Evolutionary conservation across 2,329 filamentous ascomycete genomes (phyloP).

Genomic region (Torrubiella hemipterigena): DNA sequence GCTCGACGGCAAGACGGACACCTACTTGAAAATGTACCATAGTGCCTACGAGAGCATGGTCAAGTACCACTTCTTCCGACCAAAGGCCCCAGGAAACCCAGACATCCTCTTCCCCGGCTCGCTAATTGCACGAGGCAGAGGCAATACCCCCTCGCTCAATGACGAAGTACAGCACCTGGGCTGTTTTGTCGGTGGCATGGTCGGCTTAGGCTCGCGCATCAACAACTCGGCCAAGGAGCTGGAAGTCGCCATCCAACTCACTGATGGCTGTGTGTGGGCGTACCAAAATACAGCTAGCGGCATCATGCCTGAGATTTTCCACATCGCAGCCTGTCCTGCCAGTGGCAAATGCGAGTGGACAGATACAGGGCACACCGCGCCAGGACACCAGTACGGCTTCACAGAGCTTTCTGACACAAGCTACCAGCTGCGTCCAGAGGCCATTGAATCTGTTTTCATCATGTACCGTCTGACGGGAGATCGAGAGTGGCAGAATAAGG

Average conservation of each 20-base stretch:
- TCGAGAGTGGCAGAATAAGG: constrained; percentile 30
- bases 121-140: constrained; percentile 13
- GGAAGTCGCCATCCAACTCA: constrained; percentile 31
- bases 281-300: constrained; percentile 39
- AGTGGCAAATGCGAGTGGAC: constrained; percentile 19
- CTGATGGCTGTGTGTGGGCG: constrained; percentile 43
- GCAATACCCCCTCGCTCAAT: constrained; percentile 32
- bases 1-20: constrained; percentile 55
- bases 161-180: constrained; percentile 39
- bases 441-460: constrained; percentile 41
- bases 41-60: constrained; percentile 43
- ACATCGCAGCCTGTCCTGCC: constrained; percentile 25
- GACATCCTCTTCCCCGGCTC: constrained; percentile 55
- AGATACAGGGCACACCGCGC: constrained; percentile 10
- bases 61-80: constrained; percentile 60
- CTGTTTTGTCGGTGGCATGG: constrained; percentile 56
- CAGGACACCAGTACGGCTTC: constrained; percentile 43
- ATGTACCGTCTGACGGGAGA: constrained; percentile 40
- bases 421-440: constrained; percentile 40
- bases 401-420: constrained; percentile 39
- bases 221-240: constrained; percentile 30
- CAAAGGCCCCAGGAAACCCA: constrained; percentile 46
- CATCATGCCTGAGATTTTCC: constrained; percentile 42
- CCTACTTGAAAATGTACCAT: constrained; percentile 44
- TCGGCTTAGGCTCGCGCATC: constrained; percentile 49